phyloP scores from a whole-genome alignment of 2,329 filamentous ascomycete genomes.

The Pseudogymnoascus sp. region DNA sequence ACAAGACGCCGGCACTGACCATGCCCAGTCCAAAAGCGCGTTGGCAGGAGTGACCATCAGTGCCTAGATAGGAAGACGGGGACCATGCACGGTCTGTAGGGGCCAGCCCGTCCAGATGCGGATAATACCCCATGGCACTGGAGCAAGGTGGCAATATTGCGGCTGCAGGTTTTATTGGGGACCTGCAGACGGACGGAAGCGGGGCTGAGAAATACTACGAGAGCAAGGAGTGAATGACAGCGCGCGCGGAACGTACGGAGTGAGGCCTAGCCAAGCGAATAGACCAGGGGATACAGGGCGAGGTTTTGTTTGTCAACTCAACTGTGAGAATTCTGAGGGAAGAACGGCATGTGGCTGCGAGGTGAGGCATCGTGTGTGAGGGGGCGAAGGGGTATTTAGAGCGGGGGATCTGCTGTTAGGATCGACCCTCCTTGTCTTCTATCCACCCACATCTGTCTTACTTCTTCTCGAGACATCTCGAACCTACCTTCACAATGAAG shows the following conservation, averaged over 20 bases:
- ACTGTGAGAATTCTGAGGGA: not conserved
- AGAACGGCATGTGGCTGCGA: not conserved
- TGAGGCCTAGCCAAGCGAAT: not conserved
- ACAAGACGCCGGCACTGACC: not conserved
- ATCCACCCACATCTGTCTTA: not conserved
- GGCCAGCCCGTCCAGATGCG: not conserved
- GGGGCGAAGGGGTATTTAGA: not conserved
- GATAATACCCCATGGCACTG: not conserved
- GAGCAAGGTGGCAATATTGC: conserved; percentile 1
- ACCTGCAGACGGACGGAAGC: not conserved
- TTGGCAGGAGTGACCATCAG: not conserved
- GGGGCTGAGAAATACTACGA: not conserved
- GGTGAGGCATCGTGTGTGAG: not conserved
- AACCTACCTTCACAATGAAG: conserved; percentile 2
- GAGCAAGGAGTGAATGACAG: not conserved
- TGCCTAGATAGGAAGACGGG: not conserved
- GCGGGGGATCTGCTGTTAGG: not conserved
- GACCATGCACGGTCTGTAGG: not conserved
- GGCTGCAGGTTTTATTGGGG: not conserved
- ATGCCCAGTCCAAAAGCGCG: not conserved
- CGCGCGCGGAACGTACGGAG: not conserved
- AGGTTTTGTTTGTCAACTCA: not conserved
- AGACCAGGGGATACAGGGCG: not conserved
- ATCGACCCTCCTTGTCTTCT: not conserved
- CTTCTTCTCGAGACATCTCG: not conserved